Evolutionary conservation across 139 green algal genomes (phyloP).

Genomic region (Tetraselmis chui): DNA sequence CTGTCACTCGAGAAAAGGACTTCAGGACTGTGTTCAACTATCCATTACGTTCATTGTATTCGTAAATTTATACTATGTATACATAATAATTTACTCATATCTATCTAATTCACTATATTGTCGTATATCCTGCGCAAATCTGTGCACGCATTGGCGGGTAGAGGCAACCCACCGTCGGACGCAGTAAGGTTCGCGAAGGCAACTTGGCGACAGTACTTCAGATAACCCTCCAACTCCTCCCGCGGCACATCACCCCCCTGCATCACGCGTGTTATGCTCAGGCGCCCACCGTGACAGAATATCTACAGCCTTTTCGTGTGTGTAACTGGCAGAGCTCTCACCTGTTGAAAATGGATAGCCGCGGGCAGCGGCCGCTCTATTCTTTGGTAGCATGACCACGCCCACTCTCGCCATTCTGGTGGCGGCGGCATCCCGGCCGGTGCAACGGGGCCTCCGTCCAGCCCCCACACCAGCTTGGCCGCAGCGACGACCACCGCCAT

Average conservation of each 20-base stretch:
- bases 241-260: not conserved
- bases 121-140: too few relatives aligned
- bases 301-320: too few relatives aligned
- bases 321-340: too few relatives aligned
- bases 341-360: not conserved
- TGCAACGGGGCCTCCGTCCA: not conserved
- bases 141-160: too few relatives aligned
- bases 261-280: too few relatives aligned
- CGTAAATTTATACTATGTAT: too few relatives aligned
- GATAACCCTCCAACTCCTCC: not conserved
- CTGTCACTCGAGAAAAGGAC: too few relatives aligned
- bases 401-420: not conserved
- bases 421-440: not conserved
- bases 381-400: not conserved
- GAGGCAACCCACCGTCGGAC: not conserved
- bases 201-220: not conserved
- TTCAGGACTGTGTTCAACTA: too few relatives aligned
- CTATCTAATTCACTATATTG: too few relatives aligned
- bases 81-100: too few relatives aligned
- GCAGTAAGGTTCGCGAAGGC: not conserved
- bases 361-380: not conserved
- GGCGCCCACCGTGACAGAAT: too few relatives aligned
- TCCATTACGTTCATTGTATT: too few relatives aligned
- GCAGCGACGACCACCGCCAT: not conserved
- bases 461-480: not conserved